Evolutionary conservation across 1,139 yeast genomes (phyloP).

Genomic region (Blastobotrys illinoisensis): DNA sequence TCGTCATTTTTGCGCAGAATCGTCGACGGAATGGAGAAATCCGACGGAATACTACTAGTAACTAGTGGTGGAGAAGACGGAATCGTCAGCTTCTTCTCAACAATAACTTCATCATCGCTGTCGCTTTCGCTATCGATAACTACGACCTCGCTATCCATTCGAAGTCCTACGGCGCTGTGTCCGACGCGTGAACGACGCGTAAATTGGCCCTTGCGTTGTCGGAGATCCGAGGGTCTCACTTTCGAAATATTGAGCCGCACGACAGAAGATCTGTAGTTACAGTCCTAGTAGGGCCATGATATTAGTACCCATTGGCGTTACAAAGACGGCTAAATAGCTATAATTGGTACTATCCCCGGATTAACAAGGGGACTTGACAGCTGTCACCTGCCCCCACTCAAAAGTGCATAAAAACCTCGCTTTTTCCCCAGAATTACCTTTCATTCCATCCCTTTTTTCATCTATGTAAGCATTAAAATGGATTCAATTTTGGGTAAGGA

Average conservation of each 20-base stretch:
- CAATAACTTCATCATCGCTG: not conserved
- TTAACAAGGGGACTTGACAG: not conserved
- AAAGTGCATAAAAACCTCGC: not conserved
- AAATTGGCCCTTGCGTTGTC: not conserved
- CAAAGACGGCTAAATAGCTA: not conserved
- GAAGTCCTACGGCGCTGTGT: not conserved
- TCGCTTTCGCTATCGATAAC: constrained; percentile 1
- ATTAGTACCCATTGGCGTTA: not conserved
- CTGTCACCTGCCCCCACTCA: not conserved
- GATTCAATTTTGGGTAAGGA: not conserved
- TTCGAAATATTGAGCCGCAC: not conserved
- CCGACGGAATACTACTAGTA: not conserved
- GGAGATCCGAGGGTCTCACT: not conserved
- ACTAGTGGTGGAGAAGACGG: not conserved
- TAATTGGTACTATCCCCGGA: not conserved
- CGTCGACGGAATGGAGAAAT: not conserved
- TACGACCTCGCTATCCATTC: not conserved
- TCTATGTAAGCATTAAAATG: not conserved
- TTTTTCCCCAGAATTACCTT: not conserved
- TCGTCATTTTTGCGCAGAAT: not conserved
- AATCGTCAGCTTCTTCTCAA: not conserved
- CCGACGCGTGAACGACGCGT: not conserved
- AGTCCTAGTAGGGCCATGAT: not conserved
- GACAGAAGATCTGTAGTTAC: not conserved
- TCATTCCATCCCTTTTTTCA: not conserved